Percentiles rank a stretch among this genome's conserved stretches.
Conservation (phyloP, 2,329 filamentous ascomycete species). For the Pseudocercospora crystallina region DNA sequence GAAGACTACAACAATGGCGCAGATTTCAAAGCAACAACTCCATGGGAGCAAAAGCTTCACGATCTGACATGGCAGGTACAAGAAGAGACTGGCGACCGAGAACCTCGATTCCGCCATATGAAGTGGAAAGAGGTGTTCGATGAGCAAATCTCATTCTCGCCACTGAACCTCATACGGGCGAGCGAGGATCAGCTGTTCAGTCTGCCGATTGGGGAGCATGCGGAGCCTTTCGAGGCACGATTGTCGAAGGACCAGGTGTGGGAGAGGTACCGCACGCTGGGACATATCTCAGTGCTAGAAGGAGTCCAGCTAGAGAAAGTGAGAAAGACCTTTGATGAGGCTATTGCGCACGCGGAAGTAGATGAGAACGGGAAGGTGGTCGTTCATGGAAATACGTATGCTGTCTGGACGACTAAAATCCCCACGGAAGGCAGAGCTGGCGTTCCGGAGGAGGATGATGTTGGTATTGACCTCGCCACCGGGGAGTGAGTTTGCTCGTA, state of each 20-base stretch:
- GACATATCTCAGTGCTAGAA: conserved; percentile 63
- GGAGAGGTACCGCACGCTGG: conserved; percentile 65
- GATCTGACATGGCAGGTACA: conserved; percentile 57
- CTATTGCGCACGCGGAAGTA: conserved; percentile 54
- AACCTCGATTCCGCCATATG: conserved; percentile 64
- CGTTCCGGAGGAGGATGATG: neutral
- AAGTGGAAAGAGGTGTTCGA: conserved; percentile 67
- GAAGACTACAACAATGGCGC: conserved; percentile 59
- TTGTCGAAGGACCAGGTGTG: conserved; percentile 61
- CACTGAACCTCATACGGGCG: conserved; percentile 44
- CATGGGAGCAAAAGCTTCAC: conserved; percentile 64
- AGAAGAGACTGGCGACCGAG: conserved; percentile 58
- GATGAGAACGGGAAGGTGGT: conserved; percentile 64
- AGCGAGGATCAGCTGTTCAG: conserved; percentile 56
- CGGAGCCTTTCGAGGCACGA: conserved; percentile 58
- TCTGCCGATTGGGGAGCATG: conserved; percentile 60
- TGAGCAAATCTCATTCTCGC: conserved; percentile 54
- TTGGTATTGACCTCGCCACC: too few relatives aligned
- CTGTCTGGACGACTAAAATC: conserved; percentile 59
- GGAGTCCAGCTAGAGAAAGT: conserved; percentile 52
- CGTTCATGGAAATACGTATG: conserved; percentile 63
- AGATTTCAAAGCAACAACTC: conserved; percentile 55
- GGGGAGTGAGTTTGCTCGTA: too few relatives aligned
- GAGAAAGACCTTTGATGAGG: conserved; percentile 55
- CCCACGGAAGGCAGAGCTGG: conserved; percentile 31